Evolutionary conservation across 2,329 filamentous ascomycete species (phyloP), one percentile per base, ranked within the genome.

Genomic region (Didymella pomorum): DNA sequence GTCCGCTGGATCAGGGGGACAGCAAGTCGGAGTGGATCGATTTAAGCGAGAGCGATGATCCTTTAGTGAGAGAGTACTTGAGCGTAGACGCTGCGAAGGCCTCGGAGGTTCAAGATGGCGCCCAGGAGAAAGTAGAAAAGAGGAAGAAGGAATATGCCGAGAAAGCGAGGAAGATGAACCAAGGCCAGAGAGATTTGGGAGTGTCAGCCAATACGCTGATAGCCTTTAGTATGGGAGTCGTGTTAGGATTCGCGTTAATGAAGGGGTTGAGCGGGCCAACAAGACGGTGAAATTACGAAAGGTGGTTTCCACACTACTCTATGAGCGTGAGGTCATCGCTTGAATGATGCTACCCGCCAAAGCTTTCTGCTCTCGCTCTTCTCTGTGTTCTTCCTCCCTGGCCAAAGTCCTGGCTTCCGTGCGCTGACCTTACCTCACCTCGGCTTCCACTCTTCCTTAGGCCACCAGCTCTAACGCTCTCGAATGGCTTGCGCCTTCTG

Each of bases 401-500:
- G 8, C 25, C 42, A 44, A 62, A 58, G 16, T 57, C 62, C 21
- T 67, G 62, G 28, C 52, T 48, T 4, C 61, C 61, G 25, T 61
- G 29, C n/a, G 45, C 49, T n/a, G 51, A 60, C 26, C 45, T 51
- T 6, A 66, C 57, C 42, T 68, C 67, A 3, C 67, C 67, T 26
- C 58, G 59, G 47, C 69, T 71, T 11, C 65, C 66, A 48, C 58
- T 68, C 62, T 68, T 71, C 55, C 60, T 66, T 49, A 73, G 50
- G 4, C 58, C 46, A 12, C 59, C 61, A 35, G 39, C 54, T 58
- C 62, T 21, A 44, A 53, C 56, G 55, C 47, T 79, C 58, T 79
- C 76, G 54, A 76, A 73, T 18, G 77, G 78, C 64, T 79, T 80
- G 46, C 77, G 52, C 47, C 89, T 84, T 60, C 92, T 82, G 0